Conservation (phyloP, 2,329 filamentous ascomycete species). For the Curvularia spicifera region DNA sequence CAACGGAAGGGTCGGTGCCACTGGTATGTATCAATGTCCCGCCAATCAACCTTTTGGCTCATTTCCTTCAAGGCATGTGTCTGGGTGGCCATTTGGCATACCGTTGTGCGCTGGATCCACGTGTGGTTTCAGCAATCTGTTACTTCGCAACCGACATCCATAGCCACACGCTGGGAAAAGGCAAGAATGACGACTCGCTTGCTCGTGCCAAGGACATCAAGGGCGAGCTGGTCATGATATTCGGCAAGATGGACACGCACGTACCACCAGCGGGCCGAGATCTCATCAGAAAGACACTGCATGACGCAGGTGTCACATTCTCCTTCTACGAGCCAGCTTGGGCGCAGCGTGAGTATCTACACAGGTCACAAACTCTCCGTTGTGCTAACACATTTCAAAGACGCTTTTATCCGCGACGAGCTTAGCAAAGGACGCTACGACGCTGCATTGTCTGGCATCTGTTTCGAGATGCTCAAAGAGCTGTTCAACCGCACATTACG, state of each 20-base stretch:
- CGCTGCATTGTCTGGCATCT: constrained; percentile 82
- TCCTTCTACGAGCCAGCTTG: constrained; percentile 90
- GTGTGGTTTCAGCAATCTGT: constrained; percentile 78
- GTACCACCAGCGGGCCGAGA: constrained; percentile 83
- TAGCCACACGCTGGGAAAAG: constrained; percentile 73
- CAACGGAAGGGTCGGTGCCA: constrained; percentile 69
- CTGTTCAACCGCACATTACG: constrained; percentile 80
- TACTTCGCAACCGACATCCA: constrained; percentile 96
- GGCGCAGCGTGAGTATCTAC: constrained; percentile 71
- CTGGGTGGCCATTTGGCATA: constrained; percentile 87
- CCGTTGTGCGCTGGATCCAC: constrained; percentile 73
- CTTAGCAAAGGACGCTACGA: constrained; percentile 93
- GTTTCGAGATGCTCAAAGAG: constrained; percentile 89
- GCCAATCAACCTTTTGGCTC: constrained; percentile 63
- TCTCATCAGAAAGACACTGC: constrained; percentile 79
- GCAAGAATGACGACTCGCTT: constrained; percentile 68
- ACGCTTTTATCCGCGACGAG: constrained; percentile 93
- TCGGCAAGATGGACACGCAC: constrained; percentile 89
- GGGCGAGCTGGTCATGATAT: constrained; percentile 86
- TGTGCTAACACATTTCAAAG: constrained; percentile 38
- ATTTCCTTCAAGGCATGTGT: constrained; percentile 68
- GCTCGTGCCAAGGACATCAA: constrained; percentile 69
- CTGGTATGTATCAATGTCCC: constrained; percentile 26
- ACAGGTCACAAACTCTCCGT: not conserved
- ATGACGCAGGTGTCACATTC: constrained; percentile 75